Evolutionary conservation across 208 protist species (phyloP).

Genomic region (Herpetomonas samuelpessoai): DNA sequence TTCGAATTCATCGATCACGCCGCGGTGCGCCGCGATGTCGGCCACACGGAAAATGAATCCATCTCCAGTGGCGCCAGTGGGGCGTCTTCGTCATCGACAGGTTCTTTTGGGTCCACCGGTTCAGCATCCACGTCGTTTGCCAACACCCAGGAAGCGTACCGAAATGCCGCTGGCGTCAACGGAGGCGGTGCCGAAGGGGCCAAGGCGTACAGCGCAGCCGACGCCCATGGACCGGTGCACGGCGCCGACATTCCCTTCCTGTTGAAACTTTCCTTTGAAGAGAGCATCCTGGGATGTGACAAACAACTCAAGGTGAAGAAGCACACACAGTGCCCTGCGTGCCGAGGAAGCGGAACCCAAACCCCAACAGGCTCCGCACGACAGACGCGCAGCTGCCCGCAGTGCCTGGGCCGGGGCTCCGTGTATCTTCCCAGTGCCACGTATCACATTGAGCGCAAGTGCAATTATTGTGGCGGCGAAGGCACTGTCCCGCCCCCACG

Average conservation of each 20-base stretch:
- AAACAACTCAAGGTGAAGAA: conserved; percentile 42
- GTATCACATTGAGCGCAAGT: conserved; percentile 83
- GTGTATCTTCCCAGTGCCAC: conserved; percentile 71
- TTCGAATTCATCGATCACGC: conserved; percentile 75
- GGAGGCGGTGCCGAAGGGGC: conserved; percentile 8
- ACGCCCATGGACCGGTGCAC: conserved; percentile 28
- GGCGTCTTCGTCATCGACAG: no score
- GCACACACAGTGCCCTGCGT: conserved; percentile 44
- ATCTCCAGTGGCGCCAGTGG: background rate
- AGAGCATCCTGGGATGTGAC: conserved; percentile 60
- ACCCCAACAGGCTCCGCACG: conserved; percentile 7
- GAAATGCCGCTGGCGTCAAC: conserved; percentile 32
- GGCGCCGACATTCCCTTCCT: conserved; percentile 64
- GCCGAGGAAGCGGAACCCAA: conserved; percentile 43
- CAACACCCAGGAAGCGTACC: conserved; percentile 39
- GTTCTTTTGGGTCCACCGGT: no score
- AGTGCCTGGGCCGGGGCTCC: conserved; percentile 77
- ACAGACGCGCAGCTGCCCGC: conserved; percentile 54
- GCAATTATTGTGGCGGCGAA: conserved; percentile 73
- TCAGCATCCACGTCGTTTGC: conserved; percentile 31
- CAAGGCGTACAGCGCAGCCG: conserved; percentile 37
- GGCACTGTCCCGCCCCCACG: conserved; percentile 53
- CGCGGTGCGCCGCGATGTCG: conserved; percentile 14
- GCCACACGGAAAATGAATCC: background rate
- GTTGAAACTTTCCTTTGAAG: conserved; percentile 67